These are phyloP conservation scores for Strigomonas culicis DNA, from an alignment of 208 protist species.

Conservation along the genomic window DNA sequence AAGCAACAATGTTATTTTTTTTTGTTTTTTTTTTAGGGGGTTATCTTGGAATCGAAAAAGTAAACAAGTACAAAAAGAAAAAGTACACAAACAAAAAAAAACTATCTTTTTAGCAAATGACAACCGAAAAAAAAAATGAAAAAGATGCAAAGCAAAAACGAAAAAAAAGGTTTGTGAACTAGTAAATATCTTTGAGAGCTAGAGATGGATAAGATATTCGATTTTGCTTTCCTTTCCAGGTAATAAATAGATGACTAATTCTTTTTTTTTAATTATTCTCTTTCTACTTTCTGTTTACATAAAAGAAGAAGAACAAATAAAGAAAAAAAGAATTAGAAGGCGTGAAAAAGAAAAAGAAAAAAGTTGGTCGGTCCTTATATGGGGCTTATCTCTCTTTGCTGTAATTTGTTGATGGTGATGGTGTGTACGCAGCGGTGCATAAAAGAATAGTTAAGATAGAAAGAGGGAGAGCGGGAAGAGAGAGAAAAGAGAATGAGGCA, in stretches of 20 bases:
- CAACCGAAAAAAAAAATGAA: constrained; percentile 5
- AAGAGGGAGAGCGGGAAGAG: too few species aligned
- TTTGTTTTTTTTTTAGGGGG: neutral
- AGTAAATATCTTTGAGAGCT: neutral
- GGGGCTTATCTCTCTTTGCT: neutral
- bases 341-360: neutral
- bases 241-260: neutral
- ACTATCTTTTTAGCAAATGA: constrained; percentile 3
- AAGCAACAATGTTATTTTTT: neutral
- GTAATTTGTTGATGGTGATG: neutral
- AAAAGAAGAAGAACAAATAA: constrained; percentile 13
- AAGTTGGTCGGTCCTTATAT: neutral
- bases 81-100: constrained; percentile 6
- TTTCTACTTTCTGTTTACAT: neutral
- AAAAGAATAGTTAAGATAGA: too few species aligned
- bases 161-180: constrained; percentile 11
- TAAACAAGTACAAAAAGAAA: constrained; percentile 12
- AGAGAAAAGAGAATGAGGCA: neutral
- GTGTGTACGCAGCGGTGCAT: too few species aligned
- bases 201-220: neutral
- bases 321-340: constrained; percentile 8
- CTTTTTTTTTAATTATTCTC: neutral
- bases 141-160: neutral
- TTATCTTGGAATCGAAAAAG: neutral
- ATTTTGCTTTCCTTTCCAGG: neutral